These are phyloP conservation scores for Dictyostelium intermedium DNA, from an alignment of 78 protist genomes.

Conservation along the genomic window DNA sequence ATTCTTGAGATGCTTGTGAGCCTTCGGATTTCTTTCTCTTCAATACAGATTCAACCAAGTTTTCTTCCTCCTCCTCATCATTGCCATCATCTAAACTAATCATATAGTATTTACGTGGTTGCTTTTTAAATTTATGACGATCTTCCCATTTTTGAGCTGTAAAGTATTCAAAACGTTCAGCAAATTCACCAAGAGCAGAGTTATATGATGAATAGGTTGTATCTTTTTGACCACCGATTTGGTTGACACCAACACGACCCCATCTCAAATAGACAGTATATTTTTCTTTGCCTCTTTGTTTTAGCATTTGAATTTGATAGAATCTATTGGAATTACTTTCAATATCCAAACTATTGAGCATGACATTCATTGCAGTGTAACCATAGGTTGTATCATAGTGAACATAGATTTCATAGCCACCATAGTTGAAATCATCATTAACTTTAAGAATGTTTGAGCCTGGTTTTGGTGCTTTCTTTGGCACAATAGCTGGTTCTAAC, in stretches of 20 bases:
- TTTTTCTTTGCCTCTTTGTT: neutral
- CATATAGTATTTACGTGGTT: constrained; percentile 68
- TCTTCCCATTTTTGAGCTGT: constrained; percentile 65
- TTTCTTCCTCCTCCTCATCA: constrained; percentile 73
- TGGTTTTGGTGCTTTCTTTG: constrained; percentile 58
- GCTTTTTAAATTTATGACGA: constrained; percentile 51
- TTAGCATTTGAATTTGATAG: constrained; percentile 70
- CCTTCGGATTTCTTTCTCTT: constrained; percentile 17
- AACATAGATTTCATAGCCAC: constrained; percentile 46
- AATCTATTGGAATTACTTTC: constrained; percentile 46
- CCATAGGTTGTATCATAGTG: constrained; percentile 41
- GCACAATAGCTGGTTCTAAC: neutral
- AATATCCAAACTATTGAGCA: constrained; percentile 74
- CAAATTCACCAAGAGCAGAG: constrained; percentile 22
- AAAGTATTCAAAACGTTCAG: constrained; percentile 25
- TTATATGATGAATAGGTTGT: neutral
- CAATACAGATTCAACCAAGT: neutral
- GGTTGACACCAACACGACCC: constrained; percentile 71
- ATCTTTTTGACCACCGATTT: constrained; percentile 45
- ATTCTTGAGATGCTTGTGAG: neutral
- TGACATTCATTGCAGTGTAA: constrained; percentile 60
- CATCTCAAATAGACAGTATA: constrained; percentile 15
- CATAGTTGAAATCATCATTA: neutral
- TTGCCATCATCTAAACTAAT: constrained; percentile 73
- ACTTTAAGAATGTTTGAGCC: constrained; percentile 52